Base-by-base conservation (phyloP, 371 early-diverging fungal genomes). In the Circinella minor region DNA sequence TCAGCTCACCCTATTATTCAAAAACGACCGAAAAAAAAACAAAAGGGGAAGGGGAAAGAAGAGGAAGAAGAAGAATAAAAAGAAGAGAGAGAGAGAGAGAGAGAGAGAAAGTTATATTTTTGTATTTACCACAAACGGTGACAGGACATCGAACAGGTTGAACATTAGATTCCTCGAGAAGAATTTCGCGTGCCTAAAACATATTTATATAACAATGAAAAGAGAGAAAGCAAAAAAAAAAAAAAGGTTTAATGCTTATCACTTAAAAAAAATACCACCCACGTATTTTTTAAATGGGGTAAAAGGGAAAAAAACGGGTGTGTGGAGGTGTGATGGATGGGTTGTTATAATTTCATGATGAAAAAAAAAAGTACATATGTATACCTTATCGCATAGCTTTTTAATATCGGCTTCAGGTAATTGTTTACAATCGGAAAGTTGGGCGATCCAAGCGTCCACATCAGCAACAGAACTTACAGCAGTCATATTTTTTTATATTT, bases 141-240 rank as follows among this genome's bases (percentile, higher is more conserved):
- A 99, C 97, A 13, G 99, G 99, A 27, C 95, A 85, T 71, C 88
- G 87, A 15, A 98, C 96, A 20, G 96, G 96, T 74, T 98, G 98
- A 61, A 98, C 94, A 78, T 98, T 98, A 37, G 95, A 95, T 78
- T 98, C 98, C 73, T 96, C 94, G 83, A 94, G 89, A 68, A 97
- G 83, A 59, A 96, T 86, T 76, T 95, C 96, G 79, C 95, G 95
- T 71, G 96, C 96, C 94, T 94, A 75, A 47, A 27, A 27, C 2
- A 27, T 27, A 27, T 27, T 1, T 27, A 27, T 27, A 27, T 27
- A 27, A 27, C 48, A 9, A 9, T 37, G 54, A 49, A 49, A 68
- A 46, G 36, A 38, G 39, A 46, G 69, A 38, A 48, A 51, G 4
- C 7, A 4, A 15, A 51, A 1, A n/a, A 51, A 4, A 4, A 1